Conservation (phyloP, 805 yeast genomes). For the Ogataea paradorogensis region DNA sequence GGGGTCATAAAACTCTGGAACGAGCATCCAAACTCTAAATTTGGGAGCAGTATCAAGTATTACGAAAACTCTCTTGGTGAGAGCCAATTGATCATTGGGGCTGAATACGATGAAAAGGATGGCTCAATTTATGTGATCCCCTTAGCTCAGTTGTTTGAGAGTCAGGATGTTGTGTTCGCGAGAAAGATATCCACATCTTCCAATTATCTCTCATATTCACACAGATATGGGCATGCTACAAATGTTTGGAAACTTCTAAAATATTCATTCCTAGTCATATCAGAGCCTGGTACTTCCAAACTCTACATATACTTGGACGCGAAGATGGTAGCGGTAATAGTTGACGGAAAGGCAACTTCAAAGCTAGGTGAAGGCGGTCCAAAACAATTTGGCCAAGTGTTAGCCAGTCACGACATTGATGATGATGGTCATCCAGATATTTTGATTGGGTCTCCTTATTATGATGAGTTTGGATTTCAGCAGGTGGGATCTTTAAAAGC, state of each 20-base stretch:
- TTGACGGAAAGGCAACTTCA: conserved; percentile 23
- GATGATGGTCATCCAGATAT: conserved; percentile 41
- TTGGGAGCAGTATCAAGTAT: conserved; percentile 44
- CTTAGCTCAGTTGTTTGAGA: conserved; percentile 27
- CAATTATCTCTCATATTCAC: conserved; percentile 24
- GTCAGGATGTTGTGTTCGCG: background rate
- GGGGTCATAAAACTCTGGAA: background rate
- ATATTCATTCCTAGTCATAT: conserved; percentile 39
- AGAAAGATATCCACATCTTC: background rate
- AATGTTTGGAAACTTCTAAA: conserved; percentile 29
- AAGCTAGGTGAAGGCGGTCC: conserved; percentile 39
- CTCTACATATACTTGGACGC: conserved; percentile 36
- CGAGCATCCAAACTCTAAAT: conserved; percentile 33
- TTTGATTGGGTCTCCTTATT: conserved; percentile 42
- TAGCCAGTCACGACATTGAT: conserved; percentile 31
- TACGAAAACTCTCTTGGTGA: conserved; percentile 41
- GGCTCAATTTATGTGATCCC: conserved; percentile 49
- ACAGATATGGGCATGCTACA: conserved; percentile 43
- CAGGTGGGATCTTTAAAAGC: conserved; percentile 38
- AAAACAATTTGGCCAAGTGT: conserved; percentile 41
- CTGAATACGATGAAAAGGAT: conserved; percentile 42
- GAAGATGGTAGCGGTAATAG: conserved; percentile 18
- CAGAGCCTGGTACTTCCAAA: conserved; percentile 51
- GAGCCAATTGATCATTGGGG: conserved; percentile 46
- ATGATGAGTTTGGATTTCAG: conserved; percentile 15